These are phyloP conservation scores for Alnus glutinosa DNA, from an alignment of 306 rosid species.

Conservation along the genomic window DNA sequence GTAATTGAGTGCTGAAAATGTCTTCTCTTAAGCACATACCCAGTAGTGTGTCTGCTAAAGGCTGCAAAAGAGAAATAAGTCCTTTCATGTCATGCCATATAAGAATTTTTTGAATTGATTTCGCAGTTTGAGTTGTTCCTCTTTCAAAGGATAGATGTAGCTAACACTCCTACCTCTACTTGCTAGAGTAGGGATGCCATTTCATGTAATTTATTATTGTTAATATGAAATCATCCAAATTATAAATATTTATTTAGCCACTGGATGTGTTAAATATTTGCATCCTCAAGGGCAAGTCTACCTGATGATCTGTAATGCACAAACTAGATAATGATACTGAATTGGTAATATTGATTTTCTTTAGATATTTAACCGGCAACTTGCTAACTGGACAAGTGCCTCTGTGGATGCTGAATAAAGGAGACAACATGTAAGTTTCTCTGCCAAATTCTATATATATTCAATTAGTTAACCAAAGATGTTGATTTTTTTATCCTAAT, in stretches of 20 bases:
- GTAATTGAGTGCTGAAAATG: too few species aligned
- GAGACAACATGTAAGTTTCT: constrained; percentile 42
- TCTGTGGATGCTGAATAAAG: constrained; percentile 32
- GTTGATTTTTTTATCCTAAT: background rate
- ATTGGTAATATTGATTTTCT: background rate
- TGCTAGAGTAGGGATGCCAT: too few species aligned
- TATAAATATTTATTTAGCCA: background rate
- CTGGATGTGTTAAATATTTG: background rate
- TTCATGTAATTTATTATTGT: too few species aligned
- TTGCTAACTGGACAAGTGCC: constrained; percentile 50
- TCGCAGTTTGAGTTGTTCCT: too few species aligned
- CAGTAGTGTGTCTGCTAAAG: too few species aligned
- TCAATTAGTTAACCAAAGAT: background rate
- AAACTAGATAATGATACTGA: constrained; percentile 1
- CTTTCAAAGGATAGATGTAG: too few species aligned
- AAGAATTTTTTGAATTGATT: too few species aligned
- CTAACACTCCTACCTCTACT: too few species aligned
- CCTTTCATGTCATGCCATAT: too few species aligned
- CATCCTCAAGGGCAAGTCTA: background rate
- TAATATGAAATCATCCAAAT: too few species aligned
- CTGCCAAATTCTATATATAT: constrained; percentile 5
- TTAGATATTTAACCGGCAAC: constrained; percentile 67
- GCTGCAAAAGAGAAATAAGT: too few species aligned
- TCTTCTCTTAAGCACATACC: too few species aligned
- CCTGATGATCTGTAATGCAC: background rate